Conservation (phyloP, 768 basidiomycete species). For the Pisolithus orientalis region DNA sequence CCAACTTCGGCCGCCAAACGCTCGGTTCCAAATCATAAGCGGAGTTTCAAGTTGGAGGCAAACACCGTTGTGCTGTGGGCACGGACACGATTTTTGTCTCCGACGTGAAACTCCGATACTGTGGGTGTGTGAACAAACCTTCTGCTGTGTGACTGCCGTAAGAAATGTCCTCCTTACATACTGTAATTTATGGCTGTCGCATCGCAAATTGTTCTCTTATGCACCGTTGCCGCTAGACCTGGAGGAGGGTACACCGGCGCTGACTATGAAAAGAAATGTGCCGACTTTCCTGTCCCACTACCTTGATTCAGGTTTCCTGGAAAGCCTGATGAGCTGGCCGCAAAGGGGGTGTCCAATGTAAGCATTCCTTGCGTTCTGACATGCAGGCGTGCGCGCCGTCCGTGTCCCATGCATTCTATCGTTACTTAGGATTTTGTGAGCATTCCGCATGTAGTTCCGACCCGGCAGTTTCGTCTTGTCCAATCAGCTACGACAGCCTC, state of each 20-base stretch:
- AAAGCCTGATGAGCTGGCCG: constrained; percentile 73
- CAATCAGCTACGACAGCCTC: constrained; percentile 65
- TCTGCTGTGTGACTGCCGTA: too few species aligned
- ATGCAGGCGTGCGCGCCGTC: not conserved
- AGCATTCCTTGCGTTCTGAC: constrained; percentile 18
- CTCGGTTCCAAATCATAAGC: too few species aligned
- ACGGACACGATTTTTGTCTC: too few species aligned
- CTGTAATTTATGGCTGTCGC: too few species aligned
- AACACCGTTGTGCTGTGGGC: too few species aligned
- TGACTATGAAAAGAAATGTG: constrained; percentile 87
- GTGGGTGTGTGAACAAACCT: too few species aligned
- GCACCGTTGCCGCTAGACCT: constrained; percentile 57
- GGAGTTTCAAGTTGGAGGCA: too few species aligned
- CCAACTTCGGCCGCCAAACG: too few species aligned
- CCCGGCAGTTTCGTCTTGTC: constrained; percentile 74
- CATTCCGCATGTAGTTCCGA: constrained; percentile 55
- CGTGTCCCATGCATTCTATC: not conserved
- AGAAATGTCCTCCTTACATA: not conserved
- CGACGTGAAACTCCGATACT: too few species aligned
- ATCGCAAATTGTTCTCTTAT: constrained; percentile 37
- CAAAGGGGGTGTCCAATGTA: constrained; percentile 66
- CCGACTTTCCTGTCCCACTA: constrained; percentile 85
- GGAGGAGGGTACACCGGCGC: constrained; percentile 82
- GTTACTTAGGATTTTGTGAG: not conserved
- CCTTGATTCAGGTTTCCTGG: constrained; percentile 83